Base-by-base conservation (phyloP, 2,329 filamentous ascomycete species). In the Paecilomyces sp. region DNA sequence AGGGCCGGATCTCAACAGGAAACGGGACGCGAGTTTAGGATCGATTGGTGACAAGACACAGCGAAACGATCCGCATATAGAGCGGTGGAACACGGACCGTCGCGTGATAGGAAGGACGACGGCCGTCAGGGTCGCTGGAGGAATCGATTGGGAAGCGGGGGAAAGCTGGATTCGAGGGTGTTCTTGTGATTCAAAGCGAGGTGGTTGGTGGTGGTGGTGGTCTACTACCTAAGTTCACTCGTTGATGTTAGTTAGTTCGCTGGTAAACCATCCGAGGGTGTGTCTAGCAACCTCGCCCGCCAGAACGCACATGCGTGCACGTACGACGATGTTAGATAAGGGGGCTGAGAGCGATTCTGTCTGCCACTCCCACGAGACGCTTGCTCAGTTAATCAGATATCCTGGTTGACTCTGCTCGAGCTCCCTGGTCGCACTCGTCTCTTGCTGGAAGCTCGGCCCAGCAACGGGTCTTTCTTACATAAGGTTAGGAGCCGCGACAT, bases 51-150 rank as follows among this genome's bases (percentile, higher is more conserved):
- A 64, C 58, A 56, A 59, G 57, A 65, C 57, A 56, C 51, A 62
- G 58, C 36, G 25, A 53, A 58, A 59, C 56, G 62, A 60, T 62
- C 57, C 62, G 62, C 64, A 66, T 66, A 64, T 64, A 65, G 58
- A 41, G 33, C 58, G 56, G 60, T 64, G 65, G 64, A 67, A 69
- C 62, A 66, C 62, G 71, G 66, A 55, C 54, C 57, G 61, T 63
- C 67, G 68, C 68, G 70, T 70, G 69, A 67, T 67, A 60, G 58
- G 61, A 63, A 56, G 60, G 60, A 54, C 47, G 55, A 56, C 41
- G 30, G 22, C 15, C n/a, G 31, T 33, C 34, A 18, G 53, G 59
- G 55, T 51, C 22, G 52, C 36, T 54, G 30, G 58, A 58, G 50
- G 50, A 36, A 55, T 22, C 41, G 52, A 55, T 58, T 50, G 55